A percentile compares a stretch with the other conserved stretches of the same genome.
phyloP scores from a whole-genome alignment of 306 rosid species.

The Mucuna pruriens region DNA sequence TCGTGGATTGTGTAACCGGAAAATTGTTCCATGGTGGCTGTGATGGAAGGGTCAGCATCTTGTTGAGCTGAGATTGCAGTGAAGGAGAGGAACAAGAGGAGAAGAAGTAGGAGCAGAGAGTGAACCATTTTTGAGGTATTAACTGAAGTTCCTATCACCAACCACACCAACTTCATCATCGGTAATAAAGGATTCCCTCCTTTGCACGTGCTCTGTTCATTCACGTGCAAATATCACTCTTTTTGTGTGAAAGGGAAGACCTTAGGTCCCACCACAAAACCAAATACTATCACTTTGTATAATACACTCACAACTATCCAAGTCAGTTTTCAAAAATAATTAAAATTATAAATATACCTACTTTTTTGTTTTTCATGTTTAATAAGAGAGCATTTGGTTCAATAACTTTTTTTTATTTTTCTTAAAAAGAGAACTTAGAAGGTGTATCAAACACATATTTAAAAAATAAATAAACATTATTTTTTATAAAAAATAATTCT shows the following conservation, averaged over 20 bases:
- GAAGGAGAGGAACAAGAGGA: slow-evolving; percentile 40
- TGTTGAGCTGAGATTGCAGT: slow-evolving; percentile 48
- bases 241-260: background rate
- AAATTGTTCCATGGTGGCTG: slow-evolving; percentile 86
- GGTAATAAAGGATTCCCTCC: background rate
- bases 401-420: too few species aligned
- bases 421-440: background rate
- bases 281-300: background rate
- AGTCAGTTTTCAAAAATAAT: background rate
- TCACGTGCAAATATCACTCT: slow-evolving; percentile 7
- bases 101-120: slow-evolving; percentile 23
- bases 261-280: background rate
- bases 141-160: background rate
- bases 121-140: slow-evolving; percentile 39
- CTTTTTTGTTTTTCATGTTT: too few species aligned
- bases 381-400: too few species aligned
- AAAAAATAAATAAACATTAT: too few species aligned
- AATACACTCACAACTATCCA: background rate
- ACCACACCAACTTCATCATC: background rate
- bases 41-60: slow-evolving; percentile 63
- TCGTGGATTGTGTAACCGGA: slow-evolving; percentile 81
- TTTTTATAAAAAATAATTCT: too few species aligned
- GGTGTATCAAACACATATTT: too few species aligned
- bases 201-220: slow-evolving; percentile 12
- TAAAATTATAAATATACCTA: too few species aligned